Conservation (phyloP, 176 grass and related monocot genomes). For the Ensete glaucum region DNA sequence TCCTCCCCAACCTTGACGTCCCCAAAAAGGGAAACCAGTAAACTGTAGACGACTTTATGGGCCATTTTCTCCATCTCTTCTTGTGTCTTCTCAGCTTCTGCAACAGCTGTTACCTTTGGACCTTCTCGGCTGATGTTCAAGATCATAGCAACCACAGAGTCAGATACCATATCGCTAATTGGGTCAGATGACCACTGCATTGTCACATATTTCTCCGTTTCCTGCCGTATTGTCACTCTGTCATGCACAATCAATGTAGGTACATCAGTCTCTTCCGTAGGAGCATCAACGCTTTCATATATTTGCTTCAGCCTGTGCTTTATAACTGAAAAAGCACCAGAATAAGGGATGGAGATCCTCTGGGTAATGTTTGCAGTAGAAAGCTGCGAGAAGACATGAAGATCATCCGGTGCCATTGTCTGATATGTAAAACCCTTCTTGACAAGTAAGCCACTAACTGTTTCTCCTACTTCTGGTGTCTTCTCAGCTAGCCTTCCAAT, state of each 20-base stretch:
- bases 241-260: slow-evolving; percentile 60
- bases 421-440: slow-evolving; percentile 97
- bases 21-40: slow-evolving; percentile 77
- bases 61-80: slow-evolving; percentile 69
- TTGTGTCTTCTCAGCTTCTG: slow-evolving; percentile 40
- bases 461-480: slow-evolving; percentile 49
- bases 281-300: slow-evolving; percentile 68
- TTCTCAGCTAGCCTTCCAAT: slow-evolving; percentile 78
- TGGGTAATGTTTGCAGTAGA: slow-evolving; percentile 83
- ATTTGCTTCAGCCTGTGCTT: slow-evolving; percentile 86
- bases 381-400: slow-evolving; percentile 76
- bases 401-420: slow-evolving; percentile 89
- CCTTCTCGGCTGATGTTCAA: slow-evolving; percentile 76
- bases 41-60: slow-evolving; percentile 51
- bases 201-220: slow-evolving; percentile 70
- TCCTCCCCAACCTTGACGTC: slow-evolving; percentile 73
- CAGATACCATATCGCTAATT: slow-evolving; percentile 95
- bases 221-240: slow-evolving; percentile 50
- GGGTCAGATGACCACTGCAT: slow-evolving; percentile 81
- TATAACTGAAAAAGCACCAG: slow-evolving; percentile 75
- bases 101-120: slow-evolving; percentile 46
- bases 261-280: slow-evolving; percentile 48
- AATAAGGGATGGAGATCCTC: slow-evolving; percentile 60
- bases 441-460: slow-evolving; percentile 61
- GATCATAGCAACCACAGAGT: slow-evolving; percentile 82